A percentile compares a stretch with the other conserved stretches of the same genome.
phyloP scores from a whole-genome alignment of 495 filamentous ascomycete species.

The Pyrenula aspistea region DNA sequence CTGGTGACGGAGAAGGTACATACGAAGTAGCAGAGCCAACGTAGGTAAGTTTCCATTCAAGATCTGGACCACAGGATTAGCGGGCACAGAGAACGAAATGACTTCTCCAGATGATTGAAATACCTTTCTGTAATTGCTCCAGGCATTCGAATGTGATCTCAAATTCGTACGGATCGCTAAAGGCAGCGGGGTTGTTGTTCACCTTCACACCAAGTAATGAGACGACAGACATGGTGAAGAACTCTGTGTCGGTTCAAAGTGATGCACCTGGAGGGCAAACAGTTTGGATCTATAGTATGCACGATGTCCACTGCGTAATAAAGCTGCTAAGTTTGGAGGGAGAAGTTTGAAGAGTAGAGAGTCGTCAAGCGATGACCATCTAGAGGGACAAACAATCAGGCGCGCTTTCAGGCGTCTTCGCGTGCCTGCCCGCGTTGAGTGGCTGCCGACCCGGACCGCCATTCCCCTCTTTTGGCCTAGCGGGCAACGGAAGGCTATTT shows the following conservation, averaged over 20 bases:
- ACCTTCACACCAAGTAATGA: conserved; percentile 91
- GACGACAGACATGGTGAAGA: conserved; percentile 80
- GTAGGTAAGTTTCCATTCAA: conserved; percentile 99
- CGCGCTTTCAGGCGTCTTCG: no score
- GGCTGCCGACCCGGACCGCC: no score
- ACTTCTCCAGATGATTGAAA: no score
- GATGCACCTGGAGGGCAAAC: conserved; percentile 3
- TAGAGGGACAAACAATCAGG: no score
- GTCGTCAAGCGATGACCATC: no score
- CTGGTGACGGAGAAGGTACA: conserved; percentile 19
- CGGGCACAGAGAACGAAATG: neutral
- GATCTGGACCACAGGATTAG: conserved; percentile 44
- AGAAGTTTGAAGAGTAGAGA: conserved; percentile 4
- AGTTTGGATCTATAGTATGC: conserved; percentile 10
- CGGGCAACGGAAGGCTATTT: no score
- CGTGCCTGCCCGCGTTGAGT: no score
- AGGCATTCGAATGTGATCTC: conserved; percentile 99
- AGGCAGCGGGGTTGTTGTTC: conserved; percentile 88
- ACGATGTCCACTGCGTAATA: conserved; percentile 2
- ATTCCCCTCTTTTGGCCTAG: no score
- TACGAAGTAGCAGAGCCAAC: conserved; percentile 96
- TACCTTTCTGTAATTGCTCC: conserved; percentile 84
- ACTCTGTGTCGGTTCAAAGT: no score
- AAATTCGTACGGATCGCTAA: conserved; percentile 81
- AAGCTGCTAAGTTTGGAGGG: no score